These are phyloP conservation scores for Penicillium verhagenii DNA, from an alignment of 495 filamentous ascomycete species.

Conservation along the genomic window DNA sequence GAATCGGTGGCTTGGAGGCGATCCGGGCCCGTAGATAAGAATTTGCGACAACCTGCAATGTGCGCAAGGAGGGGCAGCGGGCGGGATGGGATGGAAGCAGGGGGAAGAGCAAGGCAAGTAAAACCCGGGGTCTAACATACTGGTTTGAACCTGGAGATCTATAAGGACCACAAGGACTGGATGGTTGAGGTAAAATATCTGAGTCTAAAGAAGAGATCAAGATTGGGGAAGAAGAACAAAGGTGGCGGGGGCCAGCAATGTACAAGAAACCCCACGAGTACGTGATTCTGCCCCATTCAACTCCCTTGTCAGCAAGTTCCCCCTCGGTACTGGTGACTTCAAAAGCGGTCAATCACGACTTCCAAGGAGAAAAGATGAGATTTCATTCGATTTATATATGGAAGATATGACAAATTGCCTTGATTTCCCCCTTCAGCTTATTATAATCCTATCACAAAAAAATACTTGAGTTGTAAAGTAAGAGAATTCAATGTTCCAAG, in stretches of 20 bases:
- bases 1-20: neutral
- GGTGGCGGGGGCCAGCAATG: neutral
- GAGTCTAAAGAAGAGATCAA: neutral
- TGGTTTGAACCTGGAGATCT: neutral
- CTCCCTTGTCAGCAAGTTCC: neutral
- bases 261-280: neutral
- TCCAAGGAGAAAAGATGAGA: too few species aligned
- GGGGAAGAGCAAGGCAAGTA: neutral
- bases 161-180: neutral
- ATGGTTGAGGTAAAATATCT: neutral
- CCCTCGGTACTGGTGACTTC: neutral
- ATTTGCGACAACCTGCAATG: conserved; percentile 18
- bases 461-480: too few species aligned
- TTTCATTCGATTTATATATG: too few species aligned
- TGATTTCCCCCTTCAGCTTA: too few species aligned
- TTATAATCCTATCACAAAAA: too few species aligned
- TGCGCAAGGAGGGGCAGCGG: conserved; percentile 22
- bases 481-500: too few species aligned
- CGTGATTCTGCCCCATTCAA: neutral
- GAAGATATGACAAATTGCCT: too few species aligned
- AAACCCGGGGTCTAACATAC: neutral
- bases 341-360: neutral
- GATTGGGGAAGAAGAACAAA: neutral
- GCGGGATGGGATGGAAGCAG: conserved; percentile 4
- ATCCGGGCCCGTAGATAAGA: conserved; percentile 11